These are phyloP conservation scores for Volutella citrinella DNA, from an alignment of 2,329 filamentous ascomycete genomes.

Conservation along the genomic window DNA sequence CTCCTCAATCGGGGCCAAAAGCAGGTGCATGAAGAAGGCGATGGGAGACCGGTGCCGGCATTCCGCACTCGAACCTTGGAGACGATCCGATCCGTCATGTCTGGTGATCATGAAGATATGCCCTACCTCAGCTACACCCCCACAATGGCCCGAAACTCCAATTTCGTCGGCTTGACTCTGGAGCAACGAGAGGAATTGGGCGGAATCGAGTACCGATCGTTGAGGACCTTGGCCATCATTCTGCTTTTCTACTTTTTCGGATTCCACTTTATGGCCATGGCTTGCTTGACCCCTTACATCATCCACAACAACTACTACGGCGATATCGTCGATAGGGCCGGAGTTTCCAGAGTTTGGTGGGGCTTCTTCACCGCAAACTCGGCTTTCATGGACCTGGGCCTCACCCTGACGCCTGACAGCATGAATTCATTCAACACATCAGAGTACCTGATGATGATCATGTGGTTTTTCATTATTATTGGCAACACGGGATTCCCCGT, in stretches of 20 bases:
- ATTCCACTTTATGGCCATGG: slow-evolving; percentile 74
- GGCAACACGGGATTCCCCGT: slow-evolving; percentile 95
- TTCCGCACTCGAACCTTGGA: slow-evolving; percentile 50
- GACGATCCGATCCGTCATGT: slow-evolving; percentile 55
- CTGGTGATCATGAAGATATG: slow-evolving; percentile 58
- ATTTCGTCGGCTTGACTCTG: slow-evolving; percentile 82
- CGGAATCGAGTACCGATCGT: slow-evolving; percentile 90
- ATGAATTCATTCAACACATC: slow-evolving; percentile 86
- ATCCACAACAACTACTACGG: slow-evolving; percentile 60
- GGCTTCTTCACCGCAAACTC: slow-evolving; percentile 85
- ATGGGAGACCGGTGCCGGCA: slow-evolving; percentile 23
- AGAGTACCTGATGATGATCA: slow-evolving; percentile 70
- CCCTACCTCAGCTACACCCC: slow-evolving; percentile 95
- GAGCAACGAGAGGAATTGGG: slow-evolving; percentile 93
- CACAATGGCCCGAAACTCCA: slow-evolving; percentile 88
- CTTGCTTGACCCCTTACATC: slow-evolving; percentile 81
- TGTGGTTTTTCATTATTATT: slow-evolving; percentile 85
- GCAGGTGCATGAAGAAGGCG: slow-evolving; percentile 35
- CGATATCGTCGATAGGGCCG: slow-evolving; percentile 57
- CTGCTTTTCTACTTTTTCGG: slow-evolving; percentile 77
- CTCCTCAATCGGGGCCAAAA: slow-evolving; percentile 37
- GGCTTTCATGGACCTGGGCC: slow-evolving; percentile 93
- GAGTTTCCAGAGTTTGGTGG: slow-evolving; percentile 78
- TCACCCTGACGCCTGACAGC: slow-evolving; percentile 86
- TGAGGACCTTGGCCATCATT: slow-evolving; percentile 81